Evolutionary conservation across 140 eudicot species (phyloP).

Genomic region (Oenanthe javanica): DNA sequence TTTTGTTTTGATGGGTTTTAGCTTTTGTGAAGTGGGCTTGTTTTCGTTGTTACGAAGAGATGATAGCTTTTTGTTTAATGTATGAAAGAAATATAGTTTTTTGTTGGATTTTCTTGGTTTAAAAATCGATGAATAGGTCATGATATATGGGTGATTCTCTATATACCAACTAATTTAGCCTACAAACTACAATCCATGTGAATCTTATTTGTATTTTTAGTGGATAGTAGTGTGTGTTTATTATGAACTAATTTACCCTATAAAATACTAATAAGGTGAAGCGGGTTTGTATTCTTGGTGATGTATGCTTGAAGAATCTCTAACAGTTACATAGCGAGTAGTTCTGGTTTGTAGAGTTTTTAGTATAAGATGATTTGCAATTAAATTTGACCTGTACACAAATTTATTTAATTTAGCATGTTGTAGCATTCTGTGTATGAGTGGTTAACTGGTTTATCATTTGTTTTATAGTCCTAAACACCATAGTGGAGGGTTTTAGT

Average conservation of each 20-base stretch:
- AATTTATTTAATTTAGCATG: too few species aligned
- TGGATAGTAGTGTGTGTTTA: neutral
- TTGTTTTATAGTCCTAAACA: neutral
- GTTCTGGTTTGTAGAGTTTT: too few species aligned
- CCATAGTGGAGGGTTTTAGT: neutral
- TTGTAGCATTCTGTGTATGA: neutral
- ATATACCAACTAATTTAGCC: too few species aligned
- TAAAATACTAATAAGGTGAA: neutral
- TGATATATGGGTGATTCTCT: neutral
- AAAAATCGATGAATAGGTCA: neutral
- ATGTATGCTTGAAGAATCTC: neutral
- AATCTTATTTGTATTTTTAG: neutral
- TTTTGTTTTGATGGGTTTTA: neutral
- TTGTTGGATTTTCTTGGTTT: too few species aligned
- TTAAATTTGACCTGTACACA: neutral
- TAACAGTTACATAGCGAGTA: neutral
- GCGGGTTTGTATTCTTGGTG: too few species aligned
- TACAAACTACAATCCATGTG: neutral
- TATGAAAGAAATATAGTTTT: neutral
- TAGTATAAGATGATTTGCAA: too few species aligned
- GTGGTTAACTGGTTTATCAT: neutral
- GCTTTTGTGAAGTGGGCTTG: neutral
- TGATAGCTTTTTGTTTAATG: neutral
- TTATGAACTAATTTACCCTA: neutral
- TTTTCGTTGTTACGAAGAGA: neutral